These are phyloP conservation scores for Lagenidium giganteum DNA, from an alignment of 352 stramenopile genomes.

Conservation along the genomic window DNA sequence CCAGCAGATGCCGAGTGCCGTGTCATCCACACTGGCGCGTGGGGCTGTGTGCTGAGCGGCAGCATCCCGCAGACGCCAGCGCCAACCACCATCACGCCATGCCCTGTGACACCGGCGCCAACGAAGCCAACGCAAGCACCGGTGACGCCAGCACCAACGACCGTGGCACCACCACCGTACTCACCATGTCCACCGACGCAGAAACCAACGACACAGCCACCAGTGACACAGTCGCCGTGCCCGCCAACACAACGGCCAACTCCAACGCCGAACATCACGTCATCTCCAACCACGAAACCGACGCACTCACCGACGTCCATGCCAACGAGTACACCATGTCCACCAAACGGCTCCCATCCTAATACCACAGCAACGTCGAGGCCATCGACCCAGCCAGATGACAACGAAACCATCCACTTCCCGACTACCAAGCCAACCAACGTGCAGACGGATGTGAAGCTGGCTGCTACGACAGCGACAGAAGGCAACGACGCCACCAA, in stretches of 20 bases:
- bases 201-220: too few relatives aligned
- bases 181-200: too few relatives aligned
- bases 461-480: background rate
- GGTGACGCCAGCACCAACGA: slow-evolving; percentile 2
- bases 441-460: too few relatives aligned
- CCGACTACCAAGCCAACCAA: too few relatives aligned
- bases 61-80: background rate
- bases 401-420: too few relatives aligned
- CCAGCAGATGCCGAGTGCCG: slow-evolving; percentile 25
- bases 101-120: too few relatives aligned
- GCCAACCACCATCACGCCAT: background rate
- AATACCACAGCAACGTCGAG: too few relatives aligned
- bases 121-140: too few relatives aligned
- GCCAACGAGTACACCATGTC: background rate
- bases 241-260: background rate
- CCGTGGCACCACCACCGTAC: too few relatives aligned
- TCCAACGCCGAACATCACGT: slow-evolving; percentile 2
- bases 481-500: slow-evolving; percentile 2
- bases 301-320: background rate
- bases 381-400: too few relatives aligned
- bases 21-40: slow-evolving; percentile 14
- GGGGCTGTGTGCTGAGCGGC: slow-evolving; percentile 17
- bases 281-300: slow-evolving; percentile 1
- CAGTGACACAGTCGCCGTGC: background rate
- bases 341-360: background rate